Evolutionary conservation across 2,329 filamentous ascomycete species (phyloP), one percentile per base, ranked within the genome.

Genomic region (Didymosphaeria variabile): DNA sequence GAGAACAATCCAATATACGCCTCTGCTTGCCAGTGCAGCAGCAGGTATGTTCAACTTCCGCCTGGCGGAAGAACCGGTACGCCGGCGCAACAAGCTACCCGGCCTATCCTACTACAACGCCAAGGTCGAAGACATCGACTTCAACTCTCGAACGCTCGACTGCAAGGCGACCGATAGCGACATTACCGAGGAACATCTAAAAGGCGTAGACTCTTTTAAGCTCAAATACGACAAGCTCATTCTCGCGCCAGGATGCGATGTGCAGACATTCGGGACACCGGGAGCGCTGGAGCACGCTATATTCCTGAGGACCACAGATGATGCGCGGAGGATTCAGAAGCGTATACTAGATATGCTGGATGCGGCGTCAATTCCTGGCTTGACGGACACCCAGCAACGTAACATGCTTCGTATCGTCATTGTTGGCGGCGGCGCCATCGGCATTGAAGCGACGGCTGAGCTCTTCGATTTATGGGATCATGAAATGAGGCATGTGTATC

Each of bases 381-480:
- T 55, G 52, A 55, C 52, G 1, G 52, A 55, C 3, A 32, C 23
- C 10, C 52, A 55, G 15, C 52, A 45, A 26, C 52, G 52, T 17
- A 38, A 55, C 29, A 44, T 55, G 38, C 52, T 55, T 17, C 38
- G 26, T 7, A 55, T 55, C 17, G 6, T 55, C 13, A 32, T 55
- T 5, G 52, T 55, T 5, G 52, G 52, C 29, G 52, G 52, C 40
- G 52, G 52, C 17, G 38, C 52, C 3, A 55, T 55, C 32, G 52
- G 52, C n/a, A 55, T 55, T n/a, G 52, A 55, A 55, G 52, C 52
- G 15, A 55, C 52, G 9, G 52, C 52, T 13, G 52, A 55, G 38
- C 38, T 55, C 8, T 55, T 31, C 23, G 52, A 45, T 12, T 23
- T 55, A 17, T 55, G 52, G 52, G 26, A 45, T 12, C 26, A 55